Percentiles rank a stretch among this genome's conserved stretches.
Conservation (phyloP, 768 basidiomycete genomes). For the Lepiota brunneoincarnata region DNA sequence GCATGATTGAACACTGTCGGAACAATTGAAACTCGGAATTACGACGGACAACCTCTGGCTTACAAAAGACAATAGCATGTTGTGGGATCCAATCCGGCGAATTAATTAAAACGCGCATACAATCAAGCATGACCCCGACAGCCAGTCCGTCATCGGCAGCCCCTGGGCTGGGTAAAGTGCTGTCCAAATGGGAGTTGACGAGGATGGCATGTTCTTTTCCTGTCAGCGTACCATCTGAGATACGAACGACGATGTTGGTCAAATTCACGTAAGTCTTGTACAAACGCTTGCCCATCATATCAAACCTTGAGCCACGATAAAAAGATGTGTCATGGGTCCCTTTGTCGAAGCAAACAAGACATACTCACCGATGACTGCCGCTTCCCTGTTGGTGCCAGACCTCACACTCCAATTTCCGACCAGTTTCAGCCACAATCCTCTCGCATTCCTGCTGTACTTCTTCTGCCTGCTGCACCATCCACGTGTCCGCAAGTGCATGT, state of each 20-base stretch:
- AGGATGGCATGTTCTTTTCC: slow-evolving; percentile 83
- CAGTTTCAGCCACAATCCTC: slow-evolving; percentile 36
- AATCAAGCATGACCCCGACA: slow-evolving; percentile 91
- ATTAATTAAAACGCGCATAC: slow-evolving; percentile 70
- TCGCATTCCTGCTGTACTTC: slow-evolving; percentile 64
- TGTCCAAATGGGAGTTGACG: slow-evolving; percentile 88
- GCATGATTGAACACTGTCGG: slow-evolving; percentile 87
- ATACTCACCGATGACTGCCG: slow-evolving; percentile 78
- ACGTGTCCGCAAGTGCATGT: slow-evolving; percentile 80
- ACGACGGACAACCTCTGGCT: slow-evolving; percentile 27
- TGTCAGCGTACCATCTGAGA: slow-evolving; percentile 71
- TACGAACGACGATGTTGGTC: slow-evolving; percentile 85
- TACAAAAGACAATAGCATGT: slow-evolving; percentile 80
- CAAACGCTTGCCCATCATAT: slow-evolving; percentile 83
- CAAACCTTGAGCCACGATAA: slow-evolving; percentile 57
- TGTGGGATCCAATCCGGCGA: slow-evolving; percentile 71
- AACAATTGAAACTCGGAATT: not conserved
- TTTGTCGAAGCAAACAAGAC: not conserved
- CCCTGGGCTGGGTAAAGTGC: slow-evolving; percentile 84
- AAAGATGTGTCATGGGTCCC: not conserved
- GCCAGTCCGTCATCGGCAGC: slow-evolving; percentile 87
- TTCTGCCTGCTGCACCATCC: slow-evolving; percentile 71
- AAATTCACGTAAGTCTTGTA: slow-evolving; percentile 87
- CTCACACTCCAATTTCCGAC: slow-evolving; percentile 80
- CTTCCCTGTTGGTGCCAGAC: slow-evolving; percentile 89